Percentiles rank a stretch among this genome's conserved stretches.
phyloP scores from a whole-genome alignment of 352 stramenopile genomes.

The Globisporangium recalcitrans region DNA sequence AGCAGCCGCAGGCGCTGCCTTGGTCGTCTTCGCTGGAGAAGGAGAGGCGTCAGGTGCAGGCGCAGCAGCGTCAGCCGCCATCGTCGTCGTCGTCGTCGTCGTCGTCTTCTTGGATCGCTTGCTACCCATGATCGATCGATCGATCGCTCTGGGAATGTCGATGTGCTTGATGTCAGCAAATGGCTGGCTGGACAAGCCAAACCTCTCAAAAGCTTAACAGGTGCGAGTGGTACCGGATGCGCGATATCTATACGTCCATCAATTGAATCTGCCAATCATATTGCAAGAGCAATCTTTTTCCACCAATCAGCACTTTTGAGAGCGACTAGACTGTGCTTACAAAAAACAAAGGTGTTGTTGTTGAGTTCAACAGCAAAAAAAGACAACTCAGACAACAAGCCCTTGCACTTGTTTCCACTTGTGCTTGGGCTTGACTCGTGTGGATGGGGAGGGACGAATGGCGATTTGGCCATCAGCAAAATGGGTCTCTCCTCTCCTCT shows the following conservation, averaged over 20 bases:
- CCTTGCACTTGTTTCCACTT: not conserved
- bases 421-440: not conserved
- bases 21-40: slow-evolving; percentile 5
- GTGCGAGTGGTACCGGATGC: not conserved
- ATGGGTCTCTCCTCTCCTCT: not conserved
- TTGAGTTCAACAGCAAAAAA: not conserved
- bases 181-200: slow-evolving; percentile 30
- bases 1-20: slow-evolving; percentile 18
- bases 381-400: not conserved
- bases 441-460: not conserved
- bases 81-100: slow-evolving; percentile 13
- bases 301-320: slow-evolving; percentile 13
- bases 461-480: not conserved
- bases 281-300: not conserved
- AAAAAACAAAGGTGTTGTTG: slow-evolving; percentile 4
- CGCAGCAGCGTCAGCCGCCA: not conserved
- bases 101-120: slow-evolving; percentile 27
- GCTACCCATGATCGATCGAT: slow-evolving; percentile 26
- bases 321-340: slow-evolving; percentile 6
- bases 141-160: slow-evolving; percentile 11
- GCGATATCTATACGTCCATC: slow-evolving; percentile 18
- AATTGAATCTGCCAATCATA: slow-evolving; percentile 4
- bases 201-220: not conserved
- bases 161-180: slow-evolving; percentile 21
- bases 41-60: slow-evolving; percentile 7